Evolutionary conservation across 208 protist species (phyloP).

Genomic region (Trypanosoma melophagium): DNA sequence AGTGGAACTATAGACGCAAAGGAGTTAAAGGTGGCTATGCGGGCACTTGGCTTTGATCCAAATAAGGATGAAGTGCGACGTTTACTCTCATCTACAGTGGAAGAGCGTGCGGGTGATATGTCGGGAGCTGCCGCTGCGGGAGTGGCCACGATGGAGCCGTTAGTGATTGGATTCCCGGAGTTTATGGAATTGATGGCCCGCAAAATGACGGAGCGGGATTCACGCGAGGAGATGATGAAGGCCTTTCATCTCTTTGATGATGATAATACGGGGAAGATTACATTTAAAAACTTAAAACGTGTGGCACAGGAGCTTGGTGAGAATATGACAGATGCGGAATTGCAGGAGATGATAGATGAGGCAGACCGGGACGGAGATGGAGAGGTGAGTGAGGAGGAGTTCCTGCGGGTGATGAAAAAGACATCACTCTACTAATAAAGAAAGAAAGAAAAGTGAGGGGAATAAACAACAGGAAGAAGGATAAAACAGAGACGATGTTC

Average conservation of each 20-base stretch:
- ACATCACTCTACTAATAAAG: conserved; percentile 73
- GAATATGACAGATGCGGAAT: conserved; percentile 96
- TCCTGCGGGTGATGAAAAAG: conserved; percentile 96
- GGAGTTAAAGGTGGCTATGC: conserved; percentile 94
- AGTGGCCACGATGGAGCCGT: conserved; percentile 31
- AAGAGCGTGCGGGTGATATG: too few species aligned
- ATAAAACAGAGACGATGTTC: too few species aligned
- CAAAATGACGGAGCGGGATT: conserved; percentile 90
- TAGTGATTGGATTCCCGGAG: conserved; percentile 79
- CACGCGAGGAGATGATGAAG: conserved; percentile 94
- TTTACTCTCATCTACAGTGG: conserved; percentile 48
- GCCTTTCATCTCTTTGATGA: conserved; percentile 96
- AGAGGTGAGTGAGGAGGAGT: conserved; percentile 95
- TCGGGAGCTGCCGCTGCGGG: too few species aligned
- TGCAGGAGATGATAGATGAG: conserved; percentile 98
- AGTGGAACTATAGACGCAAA: conserved; percentile 92
- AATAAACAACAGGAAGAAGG: conserved; percentile 3
- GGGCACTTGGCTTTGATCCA: conserved; percentile 94
- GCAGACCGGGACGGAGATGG: conserved; percentile 95
- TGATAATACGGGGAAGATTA: conserved; percentile 94
- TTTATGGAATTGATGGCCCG: conserved; percentile 88
- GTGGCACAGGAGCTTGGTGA: conserved; percentile 96
- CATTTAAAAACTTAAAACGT: conserved; percentile 96
- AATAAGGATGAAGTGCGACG: conserved; percentile 92
- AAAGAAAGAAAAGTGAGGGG: not conserved